Base-by-base conservation (phyloP, 768 basidiomycete species). In the Cystobasidiopsis lactophilus region DNA sequence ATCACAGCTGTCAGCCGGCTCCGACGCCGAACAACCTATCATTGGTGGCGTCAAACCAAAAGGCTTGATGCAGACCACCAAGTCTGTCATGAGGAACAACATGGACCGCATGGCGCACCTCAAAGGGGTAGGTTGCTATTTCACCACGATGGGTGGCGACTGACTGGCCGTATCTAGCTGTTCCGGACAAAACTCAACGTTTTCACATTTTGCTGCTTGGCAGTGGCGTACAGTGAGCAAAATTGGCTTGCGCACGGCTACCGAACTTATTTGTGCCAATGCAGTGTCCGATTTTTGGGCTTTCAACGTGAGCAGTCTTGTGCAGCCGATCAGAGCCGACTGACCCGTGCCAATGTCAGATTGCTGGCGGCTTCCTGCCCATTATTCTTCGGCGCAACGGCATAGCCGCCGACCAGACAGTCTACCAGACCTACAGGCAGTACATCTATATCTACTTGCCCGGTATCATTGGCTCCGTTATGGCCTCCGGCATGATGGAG, bases 281-380 rank as follows among this genome's bases (percentile, higher is more conserved):
- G 7, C 11, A 43, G 61, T 66, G 16, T 66, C 63, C 54, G 59
- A 63, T 51, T 61, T 60, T 41, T 55, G 66, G 51, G 47, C 58
- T 13, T 51, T 47, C 45, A 47, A 49, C 40, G 11, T 40, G n/a
- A 7, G 2, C 30, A 21, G 35, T 16, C 37, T 16, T 13, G 21
- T 18, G 3, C n/a, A n/a, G n/a, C n/a, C 14, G 33, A 29, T 33
- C 19, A 9, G 26, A 45, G 60, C 19, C 59, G 53, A 29, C 59
- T 53, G 52, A 38, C 51, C 30, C 44, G 59, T 66, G 58, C 55
- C 65, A 63, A 0, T 68, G 65, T 62, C 63, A 62, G 39, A 59
- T 65, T 11, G 63, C 65, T 0, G 66, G 67, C n/a, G 58, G 62
- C 10, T 67, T 63, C 59, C 55, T 68, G 9, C 66, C 69, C 14